Base-by-base conservation (phyloP, 805 yeast genomes). In the Cyberlindnera mississippiensis region DNA sequence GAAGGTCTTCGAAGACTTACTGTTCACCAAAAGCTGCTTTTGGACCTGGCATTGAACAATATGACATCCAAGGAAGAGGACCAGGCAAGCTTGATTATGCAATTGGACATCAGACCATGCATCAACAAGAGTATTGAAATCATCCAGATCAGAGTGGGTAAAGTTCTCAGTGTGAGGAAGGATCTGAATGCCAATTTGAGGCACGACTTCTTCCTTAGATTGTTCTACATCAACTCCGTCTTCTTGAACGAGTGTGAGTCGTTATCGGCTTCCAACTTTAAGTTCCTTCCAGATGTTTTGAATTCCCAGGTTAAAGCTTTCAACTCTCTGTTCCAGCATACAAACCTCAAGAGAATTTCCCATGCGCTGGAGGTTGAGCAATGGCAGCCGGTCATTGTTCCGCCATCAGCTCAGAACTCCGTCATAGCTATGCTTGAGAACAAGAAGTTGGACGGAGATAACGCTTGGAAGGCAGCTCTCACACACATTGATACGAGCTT, bases 211-310 rank as follows among this genome's bases (percentile, higher is more conserved):
- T 90, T 89, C 63, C 55, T 86, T 35, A 67, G 79, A 44, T 72
- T 87, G 38, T 87, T 80, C 60, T 69, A 83, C 3, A 66, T 85
- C 12, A 78, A 80, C 42, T 75, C 82, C 0, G 69, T 82, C 17
- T 90, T 90, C 57, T 68, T 89, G 32, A 76, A 76, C 36, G 96
- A 88, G 56, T 86, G 96, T 60, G 98, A 93, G 60, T 70, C 79
- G 12, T 75, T 90, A 4, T 80, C 88, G 4, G 96, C 95, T 0
- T 61, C 73, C 12, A 71, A 78, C 1, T 53, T 49, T 39, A 69
- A 72, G 20, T 80, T 77, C n/a, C 64, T 91, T 22, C 77, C 82
- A 39, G 86, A 81, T 42, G 75, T 80, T 53, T 62, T 89, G 13
- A 75, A 72, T n/a, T 71, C 73, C 26, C 96, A 86, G 48, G 71